These are phyloP conservation scores for Wickerhamiella kurtzmanii DNA, from an alignment of 805 yeast genomes.

Conservation along the genomic window DNA sequence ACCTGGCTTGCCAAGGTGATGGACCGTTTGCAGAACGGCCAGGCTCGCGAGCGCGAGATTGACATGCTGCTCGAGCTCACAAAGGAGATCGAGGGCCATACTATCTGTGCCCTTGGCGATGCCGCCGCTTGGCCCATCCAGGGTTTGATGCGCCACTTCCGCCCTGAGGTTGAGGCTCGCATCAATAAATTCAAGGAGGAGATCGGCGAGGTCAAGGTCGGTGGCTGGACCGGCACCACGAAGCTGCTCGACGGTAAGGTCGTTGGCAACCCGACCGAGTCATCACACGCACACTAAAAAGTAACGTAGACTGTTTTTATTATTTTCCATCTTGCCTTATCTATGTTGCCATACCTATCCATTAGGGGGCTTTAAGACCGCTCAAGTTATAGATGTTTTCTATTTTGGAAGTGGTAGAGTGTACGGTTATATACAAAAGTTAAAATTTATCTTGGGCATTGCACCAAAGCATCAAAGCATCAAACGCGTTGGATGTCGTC, in stretches of 20 bases:
- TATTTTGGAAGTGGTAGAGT: too few relatives aligned
- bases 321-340: neutral
- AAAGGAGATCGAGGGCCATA: constrained; percentile 81
- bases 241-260: constrained; percentile 50
- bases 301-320: neutral
- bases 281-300: constrained; percentile 9
- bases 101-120: constrained; percentile 84
- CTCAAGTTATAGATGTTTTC: too few relatives aligned
- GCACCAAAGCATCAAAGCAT: too few relatives aligned
- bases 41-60: constrained; percentile 67
- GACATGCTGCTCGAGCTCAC: constrained; percentile 76
- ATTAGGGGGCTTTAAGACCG: too few relatives aligned
- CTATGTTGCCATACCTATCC: too few relatives aligned
- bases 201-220: constrained; percentile 41
- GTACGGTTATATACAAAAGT: too few relatives aligned
- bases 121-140: constrained; percentile 93
- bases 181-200: constrained; percentile 45
- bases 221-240: constrained; percentile 67
- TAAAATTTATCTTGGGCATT: too few relatives aligned
- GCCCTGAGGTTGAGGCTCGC: constrained; percentile 69
- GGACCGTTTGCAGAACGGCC: constrained; percentile 69
- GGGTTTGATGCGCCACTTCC: constrained; percentile 73
- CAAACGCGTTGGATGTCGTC: constrained; percentile 48
- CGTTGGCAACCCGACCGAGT: constrained; percentile 30
- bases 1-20: constrained; percentile 73